Conservation (phyloP, 805 yeast species). For the Pichia sporocuriosa region DNA sequence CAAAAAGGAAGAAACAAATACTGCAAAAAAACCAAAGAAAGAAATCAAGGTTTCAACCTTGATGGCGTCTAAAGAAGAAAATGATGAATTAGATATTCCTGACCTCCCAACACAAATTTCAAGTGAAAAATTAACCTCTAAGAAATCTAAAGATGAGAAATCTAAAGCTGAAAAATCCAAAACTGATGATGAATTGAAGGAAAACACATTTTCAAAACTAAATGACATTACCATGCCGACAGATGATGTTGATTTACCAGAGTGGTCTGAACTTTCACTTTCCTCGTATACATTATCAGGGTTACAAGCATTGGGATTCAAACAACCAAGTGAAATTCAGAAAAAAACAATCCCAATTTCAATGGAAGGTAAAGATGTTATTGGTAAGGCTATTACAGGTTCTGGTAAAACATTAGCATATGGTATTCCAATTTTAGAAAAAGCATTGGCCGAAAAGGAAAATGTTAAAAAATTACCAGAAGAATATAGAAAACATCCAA, state of each 20-base stretch:
- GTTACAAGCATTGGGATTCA: constrained; percentile 50
- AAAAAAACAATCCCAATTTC: constrained; percentile 67
- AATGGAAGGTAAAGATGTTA: constrained; percentile 66
- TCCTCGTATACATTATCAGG: constrained; percentile 58
- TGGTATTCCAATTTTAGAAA: constrained; percentile 85
- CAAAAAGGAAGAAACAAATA: constrained; percentile 1
- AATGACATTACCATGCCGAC: constrained; percentile 15
- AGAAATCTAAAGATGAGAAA: constrained; percentile 8
- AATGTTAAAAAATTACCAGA: constrained; percentile 2
- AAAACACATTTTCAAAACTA: constrained; percentile 15
- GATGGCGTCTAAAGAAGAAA: constrained; percentile 10
- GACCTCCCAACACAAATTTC: constrained; percentile 1
- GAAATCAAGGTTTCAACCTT: constrained; percentile 9
- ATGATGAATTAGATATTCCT: constrained; percentile 16
- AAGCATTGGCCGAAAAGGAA: constrained; percentile 32
- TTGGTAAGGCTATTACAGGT: constrained; percentile 97
- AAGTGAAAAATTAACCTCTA: not conserved
- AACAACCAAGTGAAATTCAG: constrained; percentile 81
- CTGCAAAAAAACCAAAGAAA: constrained; percentile 5
- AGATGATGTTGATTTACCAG: constrained; percentile 45
- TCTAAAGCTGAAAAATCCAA: constrained; percentile 7
- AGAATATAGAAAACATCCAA: constrained; percentile 36
- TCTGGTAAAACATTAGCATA: constrained; percentile 96
- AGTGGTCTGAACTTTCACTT: constrained; percentile 48
- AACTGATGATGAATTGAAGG: constrained; percentile 12